Conservation (phyloP, 148 eudicot species). For the Arbutus unedo region DNA sequence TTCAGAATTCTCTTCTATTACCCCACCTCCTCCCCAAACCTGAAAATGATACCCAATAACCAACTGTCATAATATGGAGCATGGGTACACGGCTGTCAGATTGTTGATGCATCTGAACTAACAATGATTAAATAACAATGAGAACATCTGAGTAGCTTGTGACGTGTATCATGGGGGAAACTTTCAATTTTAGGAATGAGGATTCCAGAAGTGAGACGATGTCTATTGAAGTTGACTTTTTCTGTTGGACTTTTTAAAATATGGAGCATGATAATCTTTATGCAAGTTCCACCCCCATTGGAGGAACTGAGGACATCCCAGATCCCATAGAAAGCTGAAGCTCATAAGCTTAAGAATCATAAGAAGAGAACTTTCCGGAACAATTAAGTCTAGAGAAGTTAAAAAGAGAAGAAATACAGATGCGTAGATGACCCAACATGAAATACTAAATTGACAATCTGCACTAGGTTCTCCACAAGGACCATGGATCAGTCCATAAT, state of each 20-base stretch:
- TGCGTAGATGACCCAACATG: neutral
- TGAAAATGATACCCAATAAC: neutral
- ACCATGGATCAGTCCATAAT: constrained; percentile 1
- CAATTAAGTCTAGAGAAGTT: neutral
- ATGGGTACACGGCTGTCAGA: neutral
- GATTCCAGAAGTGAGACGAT: neutral
- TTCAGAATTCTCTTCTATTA: neutral
- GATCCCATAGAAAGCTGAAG: neutral
- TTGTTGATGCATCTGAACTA: neutral
- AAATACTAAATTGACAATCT: constrained; percentile 8
- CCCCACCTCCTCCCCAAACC: neutral
- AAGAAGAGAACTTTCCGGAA: neutral
- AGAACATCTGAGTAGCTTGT: neutral
- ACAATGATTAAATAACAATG: neutral
- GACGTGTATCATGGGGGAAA: neutral
- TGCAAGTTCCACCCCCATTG: neutral
- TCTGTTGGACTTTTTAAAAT: neutral
- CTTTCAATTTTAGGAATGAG: neutral
- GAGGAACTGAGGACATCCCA: neutral
- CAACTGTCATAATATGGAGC: neutral
- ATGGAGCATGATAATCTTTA: neutral
- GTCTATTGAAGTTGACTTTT: neutral
- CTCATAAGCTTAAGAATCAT: neutral
- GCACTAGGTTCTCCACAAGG: neutral
- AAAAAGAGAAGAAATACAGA: neutral